Evolutionary conservation across 768 basidiomycete species (phyloP).

Genomic region (Tylopilus balloui): DNA sequence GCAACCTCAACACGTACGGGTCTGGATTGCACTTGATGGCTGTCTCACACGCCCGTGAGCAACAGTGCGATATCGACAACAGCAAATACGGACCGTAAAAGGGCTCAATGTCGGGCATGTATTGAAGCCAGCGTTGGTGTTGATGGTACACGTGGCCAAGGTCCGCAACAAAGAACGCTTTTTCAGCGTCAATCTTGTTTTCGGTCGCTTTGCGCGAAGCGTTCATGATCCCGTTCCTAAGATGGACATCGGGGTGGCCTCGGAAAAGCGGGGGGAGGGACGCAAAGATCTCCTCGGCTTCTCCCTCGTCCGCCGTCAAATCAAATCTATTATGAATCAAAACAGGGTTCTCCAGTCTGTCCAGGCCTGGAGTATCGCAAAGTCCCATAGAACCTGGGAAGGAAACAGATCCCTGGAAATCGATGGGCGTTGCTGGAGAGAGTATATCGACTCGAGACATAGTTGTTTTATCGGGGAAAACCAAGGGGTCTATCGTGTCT

Average conservation of each 20-base stretch:
- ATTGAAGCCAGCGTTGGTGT: slow-evolving; percentile 73
- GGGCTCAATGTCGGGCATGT: slow-evolving; percentile 82
- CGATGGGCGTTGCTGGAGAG: slow-evolving; percentile 26
- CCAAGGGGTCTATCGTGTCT: slow-evolving; percentile 22
- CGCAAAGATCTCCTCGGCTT: slow-evolving; percentile 50
- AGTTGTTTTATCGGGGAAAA: slow-evolving; percentile 26
- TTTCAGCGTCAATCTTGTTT: slow-evolving; percentile 72
- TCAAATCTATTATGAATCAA: slow-evolving; percentile 46
- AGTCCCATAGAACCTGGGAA: slow-evolving; percentile 25
- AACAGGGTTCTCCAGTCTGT: slow-evolving; percentile 6
- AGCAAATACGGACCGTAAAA: slow-evolving; percentile 72
- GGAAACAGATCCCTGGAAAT: slow-evolving; percentile 28
- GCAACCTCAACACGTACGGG: slow-evolving; percentile 85
- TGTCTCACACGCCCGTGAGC: slow-evolving; percentile 33
- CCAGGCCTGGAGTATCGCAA: slow-evolving; percentile 21
- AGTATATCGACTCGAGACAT: slow-evolving; percentile 62
- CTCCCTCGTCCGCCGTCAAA: slow-evolving; percentile 30
- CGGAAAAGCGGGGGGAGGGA: slow-evolving; percentile 61
- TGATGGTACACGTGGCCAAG: slow-evolving; percentile 83
- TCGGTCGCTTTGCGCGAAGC: slow-evolving; percentile 49
- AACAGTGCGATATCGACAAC: slow-evolving; percentile 20
- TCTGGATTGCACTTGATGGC: slow-evolving; percentile 99
- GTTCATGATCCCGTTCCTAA: slow-evolving; percentile 72
- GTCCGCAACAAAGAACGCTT: slow-evolving; percentile 96
- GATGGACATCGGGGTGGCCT: slow-evolving; percentile 70